These are phyloP conservation scores for Inga laurina DNA, from an alignment of 306 rosid species.

Conservation along the genomic window DNA sequence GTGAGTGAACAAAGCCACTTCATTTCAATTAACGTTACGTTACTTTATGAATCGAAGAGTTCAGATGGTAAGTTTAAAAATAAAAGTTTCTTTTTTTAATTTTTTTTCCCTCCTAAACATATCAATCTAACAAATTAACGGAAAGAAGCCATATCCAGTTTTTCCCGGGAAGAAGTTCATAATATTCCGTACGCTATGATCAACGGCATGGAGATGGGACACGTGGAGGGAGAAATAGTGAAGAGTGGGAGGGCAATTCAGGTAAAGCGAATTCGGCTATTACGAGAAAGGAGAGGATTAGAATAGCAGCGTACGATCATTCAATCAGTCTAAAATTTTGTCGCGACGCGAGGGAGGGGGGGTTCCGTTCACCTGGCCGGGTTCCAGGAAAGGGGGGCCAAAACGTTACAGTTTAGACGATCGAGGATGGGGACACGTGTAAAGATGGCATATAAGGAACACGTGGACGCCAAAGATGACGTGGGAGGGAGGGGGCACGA, in stretches of 20 bases:
- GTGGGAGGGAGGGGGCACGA: background rate
- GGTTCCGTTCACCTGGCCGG: constrained; percentile 35
- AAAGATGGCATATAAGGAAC: background rate
- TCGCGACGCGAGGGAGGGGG: constrained; percentile 38
- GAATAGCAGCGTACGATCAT: background rate
- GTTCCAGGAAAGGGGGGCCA: constrained; percentile 37
- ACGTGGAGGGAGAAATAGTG: background rate
- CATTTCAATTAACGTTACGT: background rate
- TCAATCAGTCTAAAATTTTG: constrained; percentile 24
- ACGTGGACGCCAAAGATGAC: constrained; percentile 13
- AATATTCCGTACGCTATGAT: background rate
- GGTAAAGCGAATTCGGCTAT: constrained; percentile 14
- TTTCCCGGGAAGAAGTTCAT: background rate
- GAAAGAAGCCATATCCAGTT: background rate
- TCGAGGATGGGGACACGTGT: constrained; percentile 42
- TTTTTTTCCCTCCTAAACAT: too few species aligned
- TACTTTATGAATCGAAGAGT: background rate
- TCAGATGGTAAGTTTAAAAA: background rate
- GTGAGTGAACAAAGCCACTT: background rate
- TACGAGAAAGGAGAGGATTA: constrained; percentile 21
- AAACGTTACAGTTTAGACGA: constrained; percentile 44
- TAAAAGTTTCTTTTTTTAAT: background rate
- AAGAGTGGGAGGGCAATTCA: constrained; percentile 28
- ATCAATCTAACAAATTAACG: background rate
- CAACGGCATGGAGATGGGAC: background rate